Base-by-base conservation (phyloP, 169 alveolate genomes). In the Plasmodium vivax region DNA sequence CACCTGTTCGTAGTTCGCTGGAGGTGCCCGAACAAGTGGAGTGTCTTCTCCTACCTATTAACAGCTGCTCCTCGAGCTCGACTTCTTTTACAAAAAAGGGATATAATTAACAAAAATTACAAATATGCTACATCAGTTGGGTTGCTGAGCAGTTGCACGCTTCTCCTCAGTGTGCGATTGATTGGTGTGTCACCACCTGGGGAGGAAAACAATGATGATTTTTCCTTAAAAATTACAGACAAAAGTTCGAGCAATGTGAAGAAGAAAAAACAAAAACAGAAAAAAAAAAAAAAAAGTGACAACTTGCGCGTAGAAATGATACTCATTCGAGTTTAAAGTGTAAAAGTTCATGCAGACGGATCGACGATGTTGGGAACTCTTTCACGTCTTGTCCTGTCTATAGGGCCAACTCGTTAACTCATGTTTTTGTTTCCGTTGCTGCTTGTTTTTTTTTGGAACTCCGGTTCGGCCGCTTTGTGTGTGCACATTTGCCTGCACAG, bases 191-290 rank as follows among this genome's bases (percentile, higher is more conserved):
- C n/a, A 68, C 77, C n/a, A 68, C 43, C 32, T 19, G 32, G 77
- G 32, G 77, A 68, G 38, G 41, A 23, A 68, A 68, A 68, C 47
- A 84, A 71, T 45, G 36, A 27, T 43, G 23, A 3, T 34, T 12
- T 41, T 84, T 72, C 51, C 58, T 38, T 58, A 43, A 84, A 84
- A 71, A 84, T 84, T 84, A 84, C 71, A 84, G 92, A 84, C 45
- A 84, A 84, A 71, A 84, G 54, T 71, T 43, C 54, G 32, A 68
- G 16, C 38, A 68, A n/a, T 36, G 19, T 54, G 45, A n/a, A 32
- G 14, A 10, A 10, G 12, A 75, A 32, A 3, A 23, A 23, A 23
- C 27, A 23, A 5, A 80, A 23, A 38, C n/a, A 32, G 2, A 10
- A 10, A 2, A 75, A 32, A 3, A 54, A 34, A 54, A 38, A 56